These are phyloP conservation scores for Pseudocercospora pini-densiflorae DNA, from an alignment of 2,329 filamentous ascomycete species.

Conservation along the genomic window DNA sequence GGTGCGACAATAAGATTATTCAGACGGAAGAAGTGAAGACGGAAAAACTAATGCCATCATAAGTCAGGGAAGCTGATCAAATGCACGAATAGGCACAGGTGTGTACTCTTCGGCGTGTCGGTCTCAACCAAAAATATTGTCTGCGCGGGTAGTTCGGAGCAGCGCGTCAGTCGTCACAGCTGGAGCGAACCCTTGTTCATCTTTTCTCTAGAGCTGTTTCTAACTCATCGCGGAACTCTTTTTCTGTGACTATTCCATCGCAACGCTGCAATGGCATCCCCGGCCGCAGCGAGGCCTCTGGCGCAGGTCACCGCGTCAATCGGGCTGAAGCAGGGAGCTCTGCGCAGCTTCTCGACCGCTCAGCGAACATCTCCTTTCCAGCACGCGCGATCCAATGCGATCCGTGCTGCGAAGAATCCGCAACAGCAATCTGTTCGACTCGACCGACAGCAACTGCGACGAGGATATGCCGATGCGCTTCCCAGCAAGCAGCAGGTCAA, in stretches of 20 bases:
- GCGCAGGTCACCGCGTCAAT: constrained; percentile 32
- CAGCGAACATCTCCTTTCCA: constrained; percentile 25
- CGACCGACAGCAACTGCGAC: constrained; percentile 28
- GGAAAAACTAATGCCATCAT: background rate
- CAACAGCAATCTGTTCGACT: constrained; percentile 11
- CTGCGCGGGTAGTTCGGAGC: background rate
- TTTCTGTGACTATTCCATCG: constrained; percentile 14
- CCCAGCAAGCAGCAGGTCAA: constrained; percentile 40
- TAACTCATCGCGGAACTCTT: background rate
- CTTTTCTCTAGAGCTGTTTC: background rate
- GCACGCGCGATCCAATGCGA: constrained; percentile 13
- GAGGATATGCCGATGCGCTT: constrained; percentile 40
- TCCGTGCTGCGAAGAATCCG: constrained; percentile 22
- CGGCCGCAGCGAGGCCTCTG: constrained; percentile 33
- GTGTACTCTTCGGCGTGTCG: background rate
- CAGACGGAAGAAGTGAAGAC: background rate
- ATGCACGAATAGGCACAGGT: no score
- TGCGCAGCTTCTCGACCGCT: constrained; percentile 31
- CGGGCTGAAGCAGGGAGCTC: constrained; percentile 28
- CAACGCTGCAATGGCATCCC: constrained; percentile 33
- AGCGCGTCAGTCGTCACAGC: background rate
- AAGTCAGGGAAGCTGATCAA: background rate
- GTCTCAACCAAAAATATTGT: background rate
- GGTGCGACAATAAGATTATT: background rate
- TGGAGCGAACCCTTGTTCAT: background rate